Evolutionary conservation across 176 grass and related monocot species (phyloP).

Genomic region (Microstegium vimineum): DNA sequence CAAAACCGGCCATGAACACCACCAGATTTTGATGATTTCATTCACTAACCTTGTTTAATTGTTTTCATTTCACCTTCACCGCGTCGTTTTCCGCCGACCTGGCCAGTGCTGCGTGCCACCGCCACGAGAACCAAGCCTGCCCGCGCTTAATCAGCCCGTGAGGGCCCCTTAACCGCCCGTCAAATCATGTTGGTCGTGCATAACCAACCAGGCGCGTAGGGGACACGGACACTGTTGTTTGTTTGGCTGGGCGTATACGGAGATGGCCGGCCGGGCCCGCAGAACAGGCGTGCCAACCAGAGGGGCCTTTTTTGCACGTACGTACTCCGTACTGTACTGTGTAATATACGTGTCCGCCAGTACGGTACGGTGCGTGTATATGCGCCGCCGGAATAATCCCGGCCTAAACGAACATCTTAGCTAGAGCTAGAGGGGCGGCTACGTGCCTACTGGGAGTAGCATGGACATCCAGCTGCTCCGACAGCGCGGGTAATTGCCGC

Average conservation of each 20-base stretch:
- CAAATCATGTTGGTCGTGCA: not conserved
- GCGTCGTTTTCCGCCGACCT: constrained; percentile 10
- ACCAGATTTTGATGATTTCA: not conserved
- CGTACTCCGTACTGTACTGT: not conserved
- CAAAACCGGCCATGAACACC: not conserved
- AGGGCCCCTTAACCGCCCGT: not conserved
- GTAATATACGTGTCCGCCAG: not conserved
- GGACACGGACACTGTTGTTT: not conserved
- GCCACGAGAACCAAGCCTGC: not conserved
- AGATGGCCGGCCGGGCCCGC: not conserved
- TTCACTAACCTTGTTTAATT: not conserved
- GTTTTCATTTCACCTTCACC: not conserved
- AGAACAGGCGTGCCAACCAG: not conserved
- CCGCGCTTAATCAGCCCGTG: not conserved
- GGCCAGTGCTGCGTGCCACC: not conserved
- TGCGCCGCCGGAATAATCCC: not conserved
- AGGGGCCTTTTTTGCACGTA: not conserved
- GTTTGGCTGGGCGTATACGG: not conserved
- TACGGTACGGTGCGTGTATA: not conserved
- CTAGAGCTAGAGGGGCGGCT: not conserved
- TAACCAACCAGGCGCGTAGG: not conserved
- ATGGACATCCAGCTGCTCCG: constrained; percentile 2
- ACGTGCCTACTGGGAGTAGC: not conserved
- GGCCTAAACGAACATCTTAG: no score
- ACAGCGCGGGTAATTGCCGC: constrained; percentile 1